Evolutionary conservation across 1,139 yeast species (phyloP).

Genomic region (Suhomyces kunorum): DNA sequence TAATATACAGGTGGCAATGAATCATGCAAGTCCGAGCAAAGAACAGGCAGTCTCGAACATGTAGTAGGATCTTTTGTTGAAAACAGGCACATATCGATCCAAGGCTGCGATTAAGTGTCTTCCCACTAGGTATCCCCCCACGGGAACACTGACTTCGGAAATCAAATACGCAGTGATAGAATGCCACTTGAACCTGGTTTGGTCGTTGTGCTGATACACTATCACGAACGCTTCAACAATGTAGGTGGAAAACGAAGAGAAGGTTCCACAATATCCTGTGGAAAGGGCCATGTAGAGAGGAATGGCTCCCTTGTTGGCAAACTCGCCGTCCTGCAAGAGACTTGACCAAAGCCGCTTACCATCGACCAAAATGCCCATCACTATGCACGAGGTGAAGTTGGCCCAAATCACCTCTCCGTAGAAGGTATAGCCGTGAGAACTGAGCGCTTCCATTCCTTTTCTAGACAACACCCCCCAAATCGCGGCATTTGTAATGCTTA

Average conservation of each 20-base stretch:
- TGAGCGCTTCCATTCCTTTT: conserved; percentile 35
- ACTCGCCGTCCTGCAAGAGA: conserved; percentile 15
- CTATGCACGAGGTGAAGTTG: conserved; percentile 72
- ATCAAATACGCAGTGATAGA: conserved; percentile 31
- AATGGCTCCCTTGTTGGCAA: conserved; percentile 38
- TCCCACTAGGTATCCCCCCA: conserved; percentile 39
- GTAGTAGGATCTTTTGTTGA: conserved; percentile 24
- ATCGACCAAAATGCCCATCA: conserved; percentile 59
- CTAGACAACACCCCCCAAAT: conserved; percentile 48
- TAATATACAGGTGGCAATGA: conserved; percentile 49
- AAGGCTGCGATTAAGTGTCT: conserved; percentile 26
- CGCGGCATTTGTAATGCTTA: conserved; percentile 30
- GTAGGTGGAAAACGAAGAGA: conserved; percentile 79
- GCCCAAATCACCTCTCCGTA: conserved; percentile 75
- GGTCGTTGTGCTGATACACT: conserved; percentile 73
- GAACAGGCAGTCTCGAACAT: conserved; percentile 23
- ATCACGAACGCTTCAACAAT: conserved; percentile 62
- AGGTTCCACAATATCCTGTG: conserved; percentile 84
- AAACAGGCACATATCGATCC: conserved; percentile 21
- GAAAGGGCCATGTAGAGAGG: conserved; percentile 65
- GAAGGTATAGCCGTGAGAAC: conserved; percentile 38
- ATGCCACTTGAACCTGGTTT: conserved; percentile 53
- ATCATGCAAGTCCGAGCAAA: conserved; percentile 30
- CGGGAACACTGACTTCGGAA: conserved; percentile 38
- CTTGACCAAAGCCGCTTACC: conserved; percentile 31